Conservation (phyloP, 352 stramenopile genomes). For the Aphanomyces invadans region DNA sequence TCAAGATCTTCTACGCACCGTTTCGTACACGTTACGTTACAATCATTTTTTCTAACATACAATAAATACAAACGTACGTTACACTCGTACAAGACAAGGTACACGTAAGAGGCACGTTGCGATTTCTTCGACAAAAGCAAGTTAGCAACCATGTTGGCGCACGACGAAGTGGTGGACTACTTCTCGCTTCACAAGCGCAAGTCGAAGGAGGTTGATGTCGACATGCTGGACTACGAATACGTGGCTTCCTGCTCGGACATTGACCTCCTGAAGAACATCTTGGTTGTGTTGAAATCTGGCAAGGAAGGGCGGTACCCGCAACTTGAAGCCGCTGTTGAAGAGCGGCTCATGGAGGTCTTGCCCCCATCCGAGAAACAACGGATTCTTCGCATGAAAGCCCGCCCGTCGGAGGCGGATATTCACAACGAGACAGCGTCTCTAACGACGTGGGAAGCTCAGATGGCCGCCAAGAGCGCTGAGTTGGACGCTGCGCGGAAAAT, state of each 20-base stretch:
- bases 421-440: constrained; percentile 53
- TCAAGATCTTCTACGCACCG: not conserved
- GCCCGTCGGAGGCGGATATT: constrained; percentile 48
- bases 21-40: constrained; percentile 3
- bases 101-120: not conserved
- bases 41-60: not conserved
- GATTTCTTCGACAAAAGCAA: not conserved
- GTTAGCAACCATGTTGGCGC: not conserved
- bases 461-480: constrained; percentile 46
- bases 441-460: constrained; percentile 47
- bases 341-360: constrained; percentile 71
- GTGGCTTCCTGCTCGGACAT: constrained; percentile 75
- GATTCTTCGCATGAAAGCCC: constrained; percentile 58
- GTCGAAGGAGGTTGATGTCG: constrained; percentile 59
- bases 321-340: constrained; percentile 71
- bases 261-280: constrained; percentile 81
- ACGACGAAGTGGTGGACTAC: constrained; percentile 35
- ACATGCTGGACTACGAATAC: constrained; percentile 90
- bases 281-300: constrained; percentile 74
- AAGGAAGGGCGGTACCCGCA: constrained; percentile 87
- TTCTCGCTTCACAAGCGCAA: constrained; percentile 72
- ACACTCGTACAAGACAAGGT: constrained; percentile 34
- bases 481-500: constrained; percentile 32
- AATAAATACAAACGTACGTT: not conserved
- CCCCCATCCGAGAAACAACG: constrained; percentile 64